phyloP scores from a whole-genome alignment of 139 green algal species.

The Pleodorina starrii region DNA sequence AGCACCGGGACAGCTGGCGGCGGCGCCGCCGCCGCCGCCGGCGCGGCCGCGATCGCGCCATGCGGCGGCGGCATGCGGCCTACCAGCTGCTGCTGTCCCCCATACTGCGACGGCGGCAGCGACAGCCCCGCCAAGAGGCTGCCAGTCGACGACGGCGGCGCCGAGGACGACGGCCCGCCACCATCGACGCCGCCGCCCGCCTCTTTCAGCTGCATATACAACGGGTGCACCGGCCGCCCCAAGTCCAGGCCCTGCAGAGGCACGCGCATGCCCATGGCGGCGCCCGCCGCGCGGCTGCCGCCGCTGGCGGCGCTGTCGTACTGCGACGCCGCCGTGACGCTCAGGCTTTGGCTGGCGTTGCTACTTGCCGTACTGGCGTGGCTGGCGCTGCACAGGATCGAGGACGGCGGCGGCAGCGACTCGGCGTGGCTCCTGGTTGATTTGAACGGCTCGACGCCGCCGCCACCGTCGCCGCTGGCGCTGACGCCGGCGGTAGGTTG shows the following conservation, averaged over 20 bases:
- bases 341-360: not conserved
- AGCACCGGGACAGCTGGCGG: not conserved
- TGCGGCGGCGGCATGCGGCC: not conserved
- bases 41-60: not conserved
- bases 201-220: too few species aligned
- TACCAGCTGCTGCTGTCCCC: not conserved
- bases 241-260: not conserved
- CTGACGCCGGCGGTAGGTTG: not conserved
- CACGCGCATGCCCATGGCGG: too few species aligned
- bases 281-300: too few species aligned
- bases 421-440: not conserved
- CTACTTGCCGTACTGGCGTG: not conserved
- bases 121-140: not conserved
- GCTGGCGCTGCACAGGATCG: not conserved
- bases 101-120: not conserved
- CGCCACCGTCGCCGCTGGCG: not conserved
- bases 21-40: not conserved
- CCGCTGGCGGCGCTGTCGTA: not conserved
- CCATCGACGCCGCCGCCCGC: not conserved
- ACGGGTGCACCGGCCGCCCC: too few species aligned
- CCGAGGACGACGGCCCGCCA: too few species aligned
- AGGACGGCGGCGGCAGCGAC: not conserved
- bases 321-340: not conserved
- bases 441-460: not conserved
- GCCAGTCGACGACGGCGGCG: not conserved